Conservation (phyloP, 305 asterid genomes). For the Salvia sclarea region DNA sequence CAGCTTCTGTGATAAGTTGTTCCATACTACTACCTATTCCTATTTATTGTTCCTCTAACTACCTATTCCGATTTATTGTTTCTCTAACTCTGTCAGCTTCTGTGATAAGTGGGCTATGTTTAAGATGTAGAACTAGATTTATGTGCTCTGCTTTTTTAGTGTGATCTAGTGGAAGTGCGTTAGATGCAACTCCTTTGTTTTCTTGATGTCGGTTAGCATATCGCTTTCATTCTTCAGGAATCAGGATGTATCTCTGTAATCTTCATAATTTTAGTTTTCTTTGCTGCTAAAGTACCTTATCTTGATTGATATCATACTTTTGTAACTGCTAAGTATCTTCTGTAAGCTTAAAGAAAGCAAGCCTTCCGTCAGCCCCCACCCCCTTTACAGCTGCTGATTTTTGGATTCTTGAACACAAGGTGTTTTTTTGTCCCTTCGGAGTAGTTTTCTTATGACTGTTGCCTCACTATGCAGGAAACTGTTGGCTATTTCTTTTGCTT, state of each 20-base stretch:
- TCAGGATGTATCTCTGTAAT: background rate
- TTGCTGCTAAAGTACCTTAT: background rate
- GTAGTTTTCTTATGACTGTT: conserved; percentile 17
- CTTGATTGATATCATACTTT: background rate
- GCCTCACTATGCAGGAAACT: conserved; percentile 60
- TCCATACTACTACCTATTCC: too few relatives aligned
- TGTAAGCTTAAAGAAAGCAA: background rate
- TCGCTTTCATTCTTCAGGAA: background rate
- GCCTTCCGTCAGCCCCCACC: too few relatives aligned
- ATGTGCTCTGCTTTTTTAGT: background rate
- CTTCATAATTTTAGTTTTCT: background rate
- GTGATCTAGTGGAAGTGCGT: background rate
- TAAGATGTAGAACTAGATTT: background rate
- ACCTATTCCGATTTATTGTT: too few relatives aligned
- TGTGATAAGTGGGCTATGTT: background rate
- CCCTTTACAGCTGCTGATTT: too few relatives aligned
- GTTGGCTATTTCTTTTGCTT: conserved; percentile 94
- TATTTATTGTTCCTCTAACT: too few relatives aligned
- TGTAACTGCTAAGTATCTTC: background rate
- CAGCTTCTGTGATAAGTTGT: too few relatives aligned
- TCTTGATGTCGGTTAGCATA: background rate
- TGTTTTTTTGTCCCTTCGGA: background rate
- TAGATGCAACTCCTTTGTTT: background rate
- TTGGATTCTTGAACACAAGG: background rate
- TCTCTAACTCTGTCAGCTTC: too few relatives aligned